Percentiles rank a stretch among this genome's conserved stretches.
These are phyloP conservation scores for Candida stauntonica DNA, from an alignment of 805 yeast genomes.

Conservation along the genomic window DNA sequence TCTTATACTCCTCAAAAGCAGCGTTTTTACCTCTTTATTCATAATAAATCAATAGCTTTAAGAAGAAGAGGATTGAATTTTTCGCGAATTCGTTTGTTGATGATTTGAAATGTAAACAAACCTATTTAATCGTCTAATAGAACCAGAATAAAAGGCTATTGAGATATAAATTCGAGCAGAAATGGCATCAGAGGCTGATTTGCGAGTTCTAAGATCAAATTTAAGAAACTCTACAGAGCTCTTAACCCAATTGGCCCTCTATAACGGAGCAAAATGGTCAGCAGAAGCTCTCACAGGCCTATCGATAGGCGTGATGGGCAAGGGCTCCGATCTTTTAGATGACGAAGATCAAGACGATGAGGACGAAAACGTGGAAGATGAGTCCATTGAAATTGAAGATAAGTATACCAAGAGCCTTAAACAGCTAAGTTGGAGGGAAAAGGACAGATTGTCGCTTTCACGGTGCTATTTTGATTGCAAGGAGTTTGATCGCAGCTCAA, in stretches of 20 bases:
- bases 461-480: slow-evolving; percentile 72
- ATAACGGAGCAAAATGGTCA: slow-evolving; percentile 77
- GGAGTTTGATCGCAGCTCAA: slow-evolving; percentile 78
- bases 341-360: slow-evolving; percentile 12
- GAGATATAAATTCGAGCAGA: neutral
- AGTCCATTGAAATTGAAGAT: neutral
- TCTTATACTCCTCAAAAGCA: too few species aligned
- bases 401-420: slow-evolving; percentile 1
- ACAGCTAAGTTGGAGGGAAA: slow-evolving; percentile 29
- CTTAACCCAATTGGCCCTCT: slow-evolving; percentile 54
- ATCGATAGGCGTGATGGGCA: neutral
- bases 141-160: too few species aligned
- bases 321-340: neutral
- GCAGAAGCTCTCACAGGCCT: slow-evolving; percentile 77
- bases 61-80: too few species aligned
- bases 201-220: slow-evolving; percentile 4
- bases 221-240: slow-evolving; percentile 36
- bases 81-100: too few species aligned
- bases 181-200: neutral
- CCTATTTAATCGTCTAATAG: too few species aligned
- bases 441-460: slow-evolving; percentile 53
- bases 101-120: neutral
- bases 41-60: too few species aligned
- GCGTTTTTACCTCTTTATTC: too few species aligned
- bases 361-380: slow-evolving; percentile 19